Conservation (phyloP, 2,329 filamentous ascomycete genomes). For the Davidsoniella australis region DNA sequence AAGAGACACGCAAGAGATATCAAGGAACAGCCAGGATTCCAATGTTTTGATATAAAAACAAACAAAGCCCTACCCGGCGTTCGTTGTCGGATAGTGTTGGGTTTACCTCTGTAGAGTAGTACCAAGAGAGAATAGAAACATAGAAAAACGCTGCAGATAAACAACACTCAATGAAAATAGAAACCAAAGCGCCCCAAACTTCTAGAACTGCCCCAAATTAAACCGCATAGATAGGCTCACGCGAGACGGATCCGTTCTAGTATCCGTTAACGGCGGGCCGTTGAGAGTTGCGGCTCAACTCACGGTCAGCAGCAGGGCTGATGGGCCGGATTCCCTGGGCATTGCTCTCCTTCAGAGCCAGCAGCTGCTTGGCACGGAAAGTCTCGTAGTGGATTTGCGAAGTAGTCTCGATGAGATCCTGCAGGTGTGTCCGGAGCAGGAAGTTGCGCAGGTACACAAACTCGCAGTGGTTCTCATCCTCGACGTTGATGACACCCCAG, state of each 20-base stretch:
- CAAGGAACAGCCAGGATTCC: background rate
- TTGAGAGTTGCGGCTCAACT: slow-evolving; percentile 93
- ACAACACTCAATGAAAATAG: slow-evolving; percentile 11
- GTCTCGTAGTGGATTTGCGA: slow-evolving; percentile 99
- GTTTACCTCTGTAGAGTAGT: slow-evolving; percentile 2
- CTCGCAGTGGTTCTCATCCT: slow-evolving; percentile 99
- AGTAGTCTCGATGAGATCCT: slow-evolving; percentile 97
- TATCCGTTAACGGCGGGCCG: slow-evolving; percentile 98
- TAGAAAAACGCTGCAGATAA: slow-evolving; percentile 11
- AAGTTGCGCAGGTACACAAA: slow-evolving; percentile 98
- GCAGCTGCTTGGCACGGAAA: slow-evolving; percentile 96
- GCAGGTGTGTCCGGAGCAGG: slow-evolving; percentile 91
- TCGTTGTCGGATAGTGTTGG: background rate
- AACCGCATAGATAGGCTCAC: slow-evolving; percentile 7
- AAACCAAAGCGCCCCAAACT: slow-evolving; percentile 6
- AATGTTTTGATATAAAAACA: background rate
- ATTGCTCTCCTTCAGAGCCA: slow-evolving; percentile 96
- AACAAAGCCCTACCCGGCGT: too few species aligned
- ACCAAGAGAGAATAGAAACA: slow-evolving; percentile 7
- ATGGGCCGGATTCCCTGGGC: slow-evolving; percentile 78
- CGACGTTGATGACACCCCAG: slow-evolving; percentile 98
- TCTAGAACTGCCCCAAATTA: background rate
- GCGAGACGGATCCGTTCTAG: slow-evolving; percentile 30
- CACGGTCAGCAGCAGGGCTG: slow-evolving; percentile 82
- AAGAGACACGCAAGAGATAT: slow-evolving; percentile 12